Percentiles rank a stretch among this genome's conserved stretches.
Conservation (phyloP, 176 grass and related monocot species). For the Hsuehochloa calcarea region DNA sequence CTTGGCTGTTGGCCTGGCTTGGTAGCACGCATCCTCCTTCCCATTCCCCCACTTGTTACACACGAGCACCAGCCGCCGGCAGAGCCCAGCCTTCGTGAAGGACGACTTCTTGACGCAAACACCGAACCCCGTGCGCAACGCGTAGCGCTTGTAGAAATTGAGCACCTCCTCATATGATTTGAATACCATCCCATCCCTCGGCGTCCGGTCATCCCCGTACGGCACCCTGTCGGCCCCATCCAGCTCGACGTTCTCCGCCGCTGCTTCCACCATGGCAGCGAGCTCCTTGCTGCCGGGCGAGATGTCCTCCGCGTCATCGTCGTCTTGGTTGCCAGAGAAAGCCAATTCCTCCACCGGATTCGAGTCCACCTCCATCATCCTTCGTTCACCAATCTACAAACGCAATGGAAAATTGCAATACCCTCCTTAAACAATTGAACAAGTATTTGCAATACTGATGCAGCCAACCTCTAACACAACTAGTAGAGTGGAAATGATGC, state of each 20-base stretch:
- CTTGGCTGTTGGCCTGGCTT: slow-evolving; percentile 66
- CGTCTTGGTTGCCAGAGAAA: slow-evolving; percentile 29
- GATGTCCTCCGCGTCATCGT: slow-evolving; percentile 42
- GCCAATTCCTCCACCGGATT: slow-evolving; percentile 40
- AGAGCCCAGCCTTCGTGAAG: slow-evolving; percentile 72
- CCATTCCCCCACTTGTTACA: slow-evolving; percentile 69
- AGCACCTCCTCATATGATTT: slow-evolving; percentile 78
- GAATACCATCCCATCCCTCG: slow-evolving; percentile 71
- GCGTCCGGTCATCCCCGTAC: slow-evolving; percentile 56
- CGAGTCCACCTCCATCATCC: slow-evolving; percentile 34
- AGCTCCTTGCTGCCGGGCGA: slow-evolving; percentile 40
- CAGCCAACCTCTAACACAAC: too few relatives aligned
- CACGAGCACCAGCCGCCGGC: slow-evolving; percentile 65
- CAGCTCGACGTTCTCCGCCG: slow-evolving; percentile 46
- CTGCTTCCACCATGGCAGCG: slow-evolving; percentile 37
- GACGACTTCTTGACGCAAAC: slow-evolving; percentile 85
- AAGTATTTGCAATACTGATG: too few relatives aligned
- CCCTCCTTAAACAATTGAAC: not conserved
- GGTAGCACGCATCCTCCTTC: slow-evolving; percentile 73
- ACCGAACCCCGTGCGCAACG: slow-evolving; percentile 65
- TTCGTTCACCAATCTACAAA: not conserved
- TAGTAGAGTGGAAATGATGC: too few relatives aligned
- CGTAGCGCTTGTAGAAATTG: slow-evolving; percentile 80
- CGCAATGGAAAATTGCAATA: not conserved
- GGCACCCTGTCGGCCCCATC: slow-evolving; percentile 13